Evolutionary conservation across 2,329 filamentous ascomycete species (phyloP).

Genomic region (Calycina herbarum): DNA sequence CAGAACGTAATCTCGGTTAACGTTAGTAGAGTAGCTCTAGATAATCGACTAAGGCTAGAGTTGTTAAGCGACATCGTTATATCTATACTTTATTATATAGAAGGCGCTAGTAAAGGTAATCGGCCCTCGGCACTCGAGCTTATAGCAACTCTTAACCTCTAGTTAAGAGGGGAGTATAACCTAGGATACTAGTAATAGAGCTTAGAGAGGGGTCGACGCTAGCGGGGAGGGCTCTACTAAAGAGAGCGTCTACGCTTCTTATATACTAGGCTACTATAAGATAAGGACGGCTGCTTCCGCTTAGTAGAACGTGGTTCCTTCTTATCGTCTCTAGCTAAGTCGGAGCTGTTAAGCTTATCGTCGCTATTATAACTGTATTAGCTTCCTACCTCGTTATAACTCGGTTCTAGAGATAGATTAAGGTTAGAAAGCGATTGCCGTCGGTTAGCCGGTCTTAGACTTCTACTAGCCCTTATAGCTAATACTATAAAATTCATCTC

Average conservation of each 20-base stretch:
- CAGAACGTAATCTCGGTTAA: constrained; percentile 21
- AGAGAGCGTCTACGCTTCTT: not conserved
- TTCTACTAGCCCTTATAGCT: not conserved
- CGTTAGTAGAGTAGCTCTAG: constrained; percentile 8
- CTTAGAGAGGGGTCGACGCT: not conserved
- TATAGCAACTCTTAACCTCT: constrained; percentile 16
- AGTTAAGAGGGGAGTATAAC: not conserved
- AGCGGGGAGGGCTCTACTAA: not conserved
- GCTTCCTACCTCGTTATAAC: not conserved
- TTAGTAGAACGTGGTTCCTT: not conserved
- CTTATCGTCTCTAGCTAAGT: not conserved
- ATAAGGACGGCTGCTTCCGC: not conserved
- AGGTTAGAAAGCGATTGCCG: not conserved
- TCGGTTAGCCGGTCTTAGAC: not conserved
- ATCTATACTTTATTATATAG: not conserved
- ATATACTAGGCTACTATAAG: not conserved
- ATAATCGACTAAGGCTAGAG: not conserved
- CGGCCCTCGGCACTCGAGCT: constrained; percentile 16
- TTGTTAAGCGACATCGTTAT: not conserved
- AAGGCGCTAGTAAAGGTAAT: constrained; percentile 23
- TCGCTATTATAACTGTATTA: not conserved
- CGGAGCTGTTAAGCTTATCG: not conserved
- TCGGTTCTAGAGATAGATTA: not conserved
- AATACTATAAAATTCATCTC: not conserved
- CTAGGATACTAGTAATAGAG: no score